Percentiles rank a stretch among this genome's conserved stretches.
These are phyloP conservation scores for Penstemon eatonii DNA, from an alignment of 257 asterid genomes.

Conservation along the genomic window DNA sequence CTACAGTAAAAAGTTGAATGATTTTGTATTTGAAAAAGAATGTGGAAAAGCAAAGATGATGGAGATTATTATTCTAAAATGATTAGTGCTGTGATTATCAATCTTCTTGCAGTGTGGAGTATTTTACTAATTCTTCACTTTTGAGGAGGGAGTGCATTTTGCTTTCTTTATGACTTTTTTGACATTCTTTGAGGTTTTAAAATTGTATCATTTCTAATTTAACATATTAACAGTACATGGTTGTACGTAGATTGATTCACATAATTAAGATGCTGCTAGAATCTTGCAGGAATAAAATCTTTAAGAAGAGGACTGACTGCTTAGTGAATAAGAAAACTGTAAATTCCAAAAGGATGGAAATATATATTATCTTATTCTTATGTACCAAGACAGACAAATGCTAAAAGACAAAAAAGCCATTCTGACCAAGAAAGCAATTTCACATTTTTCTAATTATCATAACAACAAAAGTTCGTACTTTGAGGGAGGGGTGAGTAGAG, in stretches of 20 bases:
- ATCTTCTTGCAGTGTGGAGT: background rate
- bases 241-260: background rate
- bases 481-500: too few relatives aligned
- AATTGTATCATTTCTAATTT: constrained; percentile 18
- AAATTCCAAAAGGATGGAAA: constrained; percentile 32
- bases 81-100: constrained; percentile 40
- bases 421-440: constrained; percentile 18
- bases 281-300: constrained; percentile 24
- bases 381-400: constrained; percentile 49
- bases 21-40: constrained; percentile 39
- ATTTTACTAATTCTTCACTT: background rate
- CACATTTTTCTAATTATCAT: background rate
- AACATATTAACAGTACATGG: background rate
- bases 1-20: constrained; percentile 38
- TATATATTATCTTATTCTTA: too few relatives aligned
- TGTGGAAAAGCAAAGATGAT: constrained; percentile 46
- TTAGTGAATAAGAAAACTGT: too few relatives aligned
- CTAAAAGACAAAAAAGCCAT: constrained; percentile 43
- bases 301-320: constrained; percentile 16
- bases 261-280: too few relatives aligned
- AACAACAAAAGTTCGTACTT: background rate
- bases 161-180: constrained; percentile 24
- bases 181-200: constrained; percentile 25
- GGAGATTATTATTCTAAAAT: constrained; percentile 78
- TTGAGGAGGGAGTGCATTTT: constrained; percentile 29